These are phyloP conservation scores for Nakaseomyces sp. DNA, from an alignment of 1,139 yeast species.

Conservation along the genomic window DNA sequence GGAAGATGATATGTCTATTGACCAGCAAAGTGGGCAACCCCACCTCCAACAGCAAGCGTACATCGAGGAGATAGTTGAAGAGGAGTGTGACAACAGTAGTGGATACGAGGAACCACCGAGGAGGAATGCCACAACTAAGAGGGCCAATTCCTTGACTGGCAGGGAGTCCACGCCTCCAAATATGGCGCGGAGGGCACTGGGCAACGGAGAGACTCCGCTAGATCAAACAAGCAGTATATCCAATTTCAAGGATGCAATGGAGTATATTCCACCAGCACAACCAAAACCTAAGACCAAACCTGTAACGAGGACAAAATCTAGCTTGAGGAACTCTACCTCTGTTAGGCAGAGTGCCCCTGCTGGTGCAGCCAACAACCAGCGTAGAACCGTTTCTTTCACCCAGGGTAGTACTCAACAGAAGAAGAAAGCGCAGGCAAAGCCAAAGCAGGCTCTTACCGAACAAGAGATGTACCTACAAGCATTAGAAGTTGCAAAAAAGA, in stretches of 20 bases:
- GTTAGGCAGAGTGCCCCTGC: not conserved
- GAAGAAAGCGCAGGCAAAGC: slow-evolving; percentile 2
- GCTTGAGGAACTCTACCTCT: not conserved
- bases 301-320: slow-evolving; percentile 1
- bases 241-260: slow-evolving; percentile 26
- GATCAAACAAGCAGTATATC: slow-evolving; percentile 25
- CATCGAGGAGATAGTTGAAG: slow-evolving; percentile 5
- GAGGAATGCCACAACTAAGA: not conserved
- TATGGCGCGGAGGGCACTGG: not conserved
- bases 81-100: slow-evolving; percentile 2
- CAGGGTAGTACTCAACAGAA: not conserved
- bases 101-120: not conserved
- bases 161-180: not conserved
- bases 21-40: not conserved
- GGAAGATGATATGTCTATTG: slow-evolving; percentile 4
- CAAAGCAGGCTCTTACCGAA: slow-evolving; percentile 17
- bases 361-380: not conserved
- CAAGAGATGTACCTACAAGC: slow-evolving; percentile 32
- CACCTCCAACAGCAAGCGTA: slow-evolving; percentile 4
- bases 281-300: slow-evolving; percentile 3
- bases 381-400: slow-evolving; percentile 6
- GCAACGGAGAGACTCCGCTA: slow-evolving; percentile 12
- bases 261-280: slow-evolving; percentile 13
- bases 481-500: slow-evolving; percentile 27
- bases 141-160: not conserved